These are phyloP conservation scores for Conticribra weissflogii DNA, from an alignment of 108 stramenopile genomes.

Conservation along the genomic window DNA sequence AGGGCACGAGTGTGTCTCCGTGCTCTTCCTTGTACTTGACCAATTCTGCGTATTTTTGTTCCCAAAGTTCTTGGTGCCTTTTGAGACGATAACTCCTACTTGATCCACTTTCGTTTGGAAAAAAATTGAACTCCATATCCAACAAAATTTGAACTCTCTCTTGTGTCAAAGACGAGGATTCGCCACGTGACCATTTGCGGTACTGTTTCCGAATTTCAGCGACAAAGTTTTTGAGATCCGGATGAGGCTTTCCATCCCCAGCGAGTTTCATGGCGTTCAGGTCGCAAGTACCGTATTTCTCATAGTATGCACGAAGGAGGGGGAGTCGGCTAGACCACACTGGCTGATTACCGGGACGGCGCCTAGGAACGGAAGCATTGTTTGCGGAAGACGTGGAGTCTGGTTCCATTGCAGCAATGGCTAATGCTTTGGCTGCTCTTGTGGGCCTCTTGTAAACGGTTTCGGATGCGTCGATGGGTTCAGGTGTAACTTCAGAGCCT, in stretches of 20 bases:
- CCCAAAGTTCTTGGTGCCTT: slow-evolving; percentile 17
- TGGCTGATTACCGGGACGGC: neutral
- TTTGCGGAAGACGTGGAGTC: neutral
- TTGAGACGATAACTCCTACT: neutral
- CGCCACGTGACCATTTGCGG: slow-evolving; percentile 3
- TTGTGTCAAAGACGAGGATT: slow-evolving; percentile 13
- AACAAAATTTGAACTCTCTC: slow-evolving; percentile 14
- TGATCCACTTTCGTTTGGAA: slow-evolving; percentile 14
- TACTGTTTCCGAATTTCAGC: slow-evolving; percentile 30
- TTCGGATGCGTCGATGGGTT: no score
- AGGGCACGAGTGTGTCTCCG: slow-evolving; percentile 15
- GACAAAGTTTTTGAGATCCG: slow-evolving; percentile 9
- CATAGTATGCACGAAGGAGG: slow-evolving; percentile 17
- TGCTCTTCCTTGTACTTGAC: slow-evolving; percentile 9
- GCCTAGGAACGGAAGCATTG: neutral
- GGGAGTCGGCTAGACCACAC: slow-evolving; percentile 13
- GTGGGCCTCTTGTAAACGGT: no score
- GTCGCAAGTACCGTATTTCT: slow-evolving; percentile 21
- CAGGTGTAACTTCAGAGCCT: no score
- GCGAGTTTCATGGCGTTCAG: slow-evolving; percentile 3
- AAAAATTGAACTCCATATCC: slow-evolving; percentile 30
- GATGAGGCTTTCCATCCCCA: neutral
- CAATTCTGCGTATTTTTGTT: slow-evolving; percentile 18
- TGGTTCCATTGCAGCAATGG: no score
- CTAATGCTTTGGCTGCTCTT: no score